phyloP scores from a whole-genome alignment of 2,329 filamentous ascomycete genomes.

The Davidsoniella eucalypti region DNA sequence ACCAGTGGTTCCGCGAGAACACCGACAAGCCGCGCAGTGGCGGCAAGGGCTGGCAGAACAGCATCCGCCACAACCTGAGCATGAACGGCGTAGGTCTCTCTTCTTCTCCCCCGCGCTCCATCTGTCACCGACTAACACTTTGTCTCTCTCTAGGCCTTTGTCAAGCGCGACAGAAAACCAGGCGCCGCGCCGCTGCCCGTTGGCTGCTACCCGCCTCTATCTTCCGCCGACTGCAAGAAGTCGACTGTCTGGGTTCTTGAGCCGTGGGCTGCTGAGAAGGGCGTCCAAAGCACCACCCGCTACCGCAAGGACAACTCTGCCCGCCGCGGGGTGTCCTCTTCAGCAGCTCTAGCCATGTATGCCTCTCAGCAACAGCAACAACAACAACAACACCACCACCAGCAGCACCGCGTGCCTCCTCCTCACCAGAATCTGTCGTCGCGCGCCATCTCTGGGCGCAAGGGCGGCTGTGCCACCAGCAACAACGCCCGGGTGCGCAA shows the following conservation, averaged over 20 bases:
- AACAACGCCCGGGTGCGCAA: conserved; percentile 13
- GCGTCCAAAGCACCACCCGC: conserved; percentile 73
- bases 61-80: conserved; percentile 84
- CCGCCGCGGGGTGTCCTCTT: conserved; percentile 13
- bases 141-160: conserved; percentile 23
- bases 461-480: conserved; percentile 21
- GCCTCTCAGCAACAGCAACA: neutral
- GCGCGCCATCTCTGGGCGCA: conserved; percentile 20
- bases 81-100: conserved; percentile 67
- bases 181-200: conserved; percentile 11
- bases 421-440: conserved; percentile 14
- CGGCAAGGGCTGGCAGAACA: conserved; percentile 79
- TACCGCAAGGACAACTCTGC: conserved; percentile 41
- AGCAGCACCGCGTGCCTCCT: neutral
- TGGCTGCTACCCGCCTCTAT: conserved; percentile 21
- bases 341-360: neutral
- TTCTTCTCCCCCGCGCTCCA: conserved; percentile 7
- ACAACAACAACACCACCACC: no score
- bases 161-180: conserved; percentile 23
- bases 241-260: conserved; percentile 68
- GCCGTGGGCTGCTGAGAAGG: conserved; percentile 47
- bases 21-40: conserved; percentile 63
- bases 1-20: conserved; percentile 73
- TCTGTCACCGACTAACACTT: conserved; percentile 1
- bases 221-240: conserved; percentile 24